Evolutionary conservation across 768 basidiomycete species (phyloP).

Genomic region (Russula vinacea): DNA sequence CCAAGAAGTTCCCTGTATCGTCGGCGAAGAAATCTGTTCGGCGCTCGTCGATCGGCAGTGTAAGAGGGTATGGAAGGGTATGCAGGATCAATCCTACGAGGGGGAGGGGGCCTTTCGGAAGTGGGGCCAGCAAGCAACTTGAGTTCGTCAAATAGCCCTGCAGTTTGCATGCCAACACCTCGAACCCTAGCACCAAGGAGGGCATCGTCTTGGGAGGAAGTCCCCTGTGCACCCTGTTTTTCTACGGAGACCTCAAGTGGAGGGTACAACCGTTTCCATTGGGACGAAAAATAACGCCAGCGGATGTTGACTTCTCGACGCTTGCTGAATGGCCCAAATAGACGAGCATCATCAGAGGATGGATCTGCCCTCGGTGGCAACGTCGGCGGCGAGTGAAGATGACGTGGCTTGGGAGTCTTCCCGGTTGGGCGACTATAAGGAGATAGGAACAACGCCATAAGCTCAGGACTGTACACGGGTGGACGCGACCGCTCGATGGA

Average conservation of each 20-base stretch:
- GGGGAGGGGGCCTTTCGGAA: slow-evolving; percentile 25
- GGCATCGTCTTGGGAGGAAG: slow-evolving; percentile 19
- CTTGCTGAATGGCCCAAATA: slow-evolving; percentile 67
- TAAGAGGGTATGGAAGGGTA: slow-evolving; percentile 3
- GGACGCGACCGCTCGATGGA: slow-evolving; percentile 54
- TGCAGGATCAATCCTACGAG: slow-evolving; percentile 15
- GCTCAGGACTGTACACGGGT: slow-evolving; percentile 61
- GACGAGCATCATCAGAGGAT: slow-evolving; percentile 52
- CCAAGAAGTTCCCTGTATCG: slow-evolving; percentile 60
- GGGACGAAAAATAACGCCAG: slow-evolving; percentile 57
- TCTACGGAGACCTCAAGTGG: slow-evolving; percentile 54
- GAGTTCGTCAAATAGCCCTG: slow-evolving; percentile 45
- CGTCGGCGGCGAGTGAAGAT: slow-evolving; percentile 50
- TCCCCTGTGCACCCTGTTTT: slow-evolving; percentile 21
- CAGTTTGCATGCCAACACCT: slow-evolving; percentile 44
- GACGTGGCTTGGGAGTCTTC: slow-evolving; percentile 43
- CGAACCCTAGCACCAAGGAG: slow-evolving; percentile 36
- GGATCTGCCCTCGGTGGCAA: slow-evolving; percentile 58
- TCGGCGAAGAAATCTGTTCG: slow-evolving; percentile 40
- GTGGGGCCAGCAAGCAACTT: slow-evolving; percentile 43
- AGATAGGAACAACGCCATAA: slow-evolving; percentile 61
- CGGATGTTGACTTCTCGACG: slow-evolving; percentile 71
- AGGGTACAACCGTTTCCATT: slow-evolving; percentile 54
- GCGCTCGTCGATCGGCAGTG: not conserved
- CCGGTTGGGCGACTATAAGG: slow-evolving; percentile 42